phyloP scores from a whole-genome alignment of 441 rosid genomes.

The Populus hybrid region DNA sequence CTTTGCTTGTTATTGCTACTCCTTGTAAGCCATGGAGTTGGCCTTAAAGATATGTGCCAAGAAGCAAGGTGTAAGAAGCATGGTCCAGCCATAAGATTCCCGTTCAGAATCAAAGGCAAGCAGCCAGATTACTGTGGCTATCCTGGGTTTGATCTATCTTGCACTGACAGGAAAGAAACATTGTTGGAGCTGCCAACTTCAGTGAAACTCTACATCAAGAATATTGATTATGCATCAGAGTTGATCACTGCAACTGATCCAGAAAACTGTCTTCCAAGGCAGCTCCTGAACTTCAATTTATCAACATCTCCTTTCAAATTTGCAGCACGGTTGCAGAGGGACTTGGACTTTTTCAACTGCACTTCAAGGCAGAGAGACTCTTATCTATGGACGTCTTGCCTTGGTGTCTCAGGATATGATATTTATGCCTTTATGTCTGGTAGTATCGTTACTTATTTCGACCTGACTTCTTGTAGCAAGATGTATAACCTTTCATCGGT shows the following conservation, averaged over 20 bases:
- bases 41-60: not conserved
- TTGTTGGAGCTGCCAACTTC: slow-evolving; percentile 23
- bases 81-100: slow-evolving; percentile 16
- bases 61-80: not conserved
- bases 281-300: slow-evolving; percentile 3
- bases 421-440: not conserved
- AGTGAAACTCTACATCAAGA: slow-evolving; percentile 15
- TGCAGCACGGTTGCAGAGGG: not conserved
- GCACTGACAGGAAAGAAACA: slow-evolving; percentile 17
- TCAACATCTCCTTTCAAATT: not conserved
- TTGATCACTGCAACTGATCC: slow-evolving; percentile 8
- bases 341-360: not conserved
- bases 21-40: not conserved
- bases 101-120: slow-evolving; percentile 23
- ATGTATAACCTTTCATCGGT: slow-evolving; percentile 13
- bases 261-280: slow-evolving; percentile 6
- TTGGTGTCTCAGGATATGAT: slow-evolving; percentile 11
- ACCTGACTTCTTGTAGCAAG: slow-evolving; percentile 17
- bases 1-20: not conserved
- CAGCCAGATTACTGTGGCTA: slow-evolving; percentile 26
- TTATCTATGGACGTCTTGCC: not conserved
- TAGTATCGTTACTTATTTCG: not conserved
- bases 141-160: slow-evolving; percentile 31
- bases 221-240: slow-evolving; percentile 22
- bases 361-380: not conserved